Conservation (phyloP, 495 filamentous ascomycete genomes). For the Penicillium subrubescens region DNA sequence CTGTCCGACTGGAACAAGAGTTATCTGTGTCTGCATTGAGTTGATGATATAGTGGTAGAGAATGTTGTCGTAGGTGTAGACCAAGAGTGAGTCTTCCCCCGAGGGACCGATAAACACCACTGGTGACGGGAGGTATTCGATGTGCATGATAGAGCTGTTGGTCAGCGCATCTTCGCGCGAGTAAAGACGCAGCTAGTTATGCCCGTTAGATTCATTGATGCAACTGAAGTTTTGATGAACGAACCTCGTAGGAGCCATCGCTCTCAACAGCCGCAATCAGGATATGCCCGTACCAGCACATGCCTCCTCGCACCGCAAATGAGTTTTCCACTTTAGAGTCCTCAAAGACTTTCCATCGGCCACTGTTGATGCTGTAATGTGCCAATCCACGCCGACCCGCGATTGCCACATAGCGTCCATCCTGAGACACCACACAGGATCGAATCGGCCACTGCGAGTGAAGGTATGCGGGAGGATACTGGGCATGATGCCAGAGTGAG, state of each 20-base stretch:
- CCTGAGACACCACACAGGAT: conserved; percentile 79
- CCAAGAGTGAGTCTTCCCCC: conserved; percentile 90
- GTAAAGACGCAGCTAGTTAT: conserved; percentile 74
- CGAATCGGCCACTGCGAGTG: conserved; percentile 91
- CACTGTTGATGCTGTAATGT: conserved; percentile 93
- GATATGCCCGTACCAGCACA: conserved; percentile 99
- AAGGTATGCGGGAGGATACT: conserved; percentile 82
- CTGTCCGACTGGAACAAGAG: conserved; percentile 87
- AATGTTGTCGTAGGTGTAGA: conserved; percentile 93
- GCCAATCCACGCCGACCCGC: conserved; percentile 90
- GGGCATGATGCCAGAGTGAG: conserved; percentile 88
- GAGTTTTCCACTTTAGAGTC: conserved; percentile 80
- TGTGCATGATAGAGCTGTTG: conserved; percentile 67
- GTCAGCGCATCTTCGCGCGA: conserved; percentile 85
- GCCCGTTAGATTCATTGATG: not conserved
- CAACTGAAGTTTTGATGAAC: not conserved
- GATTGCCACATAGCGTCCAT: conserved; percentile 92
- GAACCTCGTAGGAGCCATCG: conserved; percentile 76
- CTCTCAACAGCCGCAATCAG: conserved; percentile 91
- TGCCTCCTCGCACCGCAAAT: conserved; percentile 89
- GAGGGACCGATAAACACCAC: conserved; percentile 84
- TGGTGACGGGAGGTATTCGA: conserved; percentile 76
- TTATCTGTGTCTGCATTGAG: conserved; percentile 67
- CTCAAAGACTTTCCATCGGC: conserved; percentile 92
- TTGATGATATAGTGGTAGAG: conserved; percentile 92